phyloP scores from a whole-genome alignment of 345 rosid genomes.

The Corchorus capsularis region DNA sequence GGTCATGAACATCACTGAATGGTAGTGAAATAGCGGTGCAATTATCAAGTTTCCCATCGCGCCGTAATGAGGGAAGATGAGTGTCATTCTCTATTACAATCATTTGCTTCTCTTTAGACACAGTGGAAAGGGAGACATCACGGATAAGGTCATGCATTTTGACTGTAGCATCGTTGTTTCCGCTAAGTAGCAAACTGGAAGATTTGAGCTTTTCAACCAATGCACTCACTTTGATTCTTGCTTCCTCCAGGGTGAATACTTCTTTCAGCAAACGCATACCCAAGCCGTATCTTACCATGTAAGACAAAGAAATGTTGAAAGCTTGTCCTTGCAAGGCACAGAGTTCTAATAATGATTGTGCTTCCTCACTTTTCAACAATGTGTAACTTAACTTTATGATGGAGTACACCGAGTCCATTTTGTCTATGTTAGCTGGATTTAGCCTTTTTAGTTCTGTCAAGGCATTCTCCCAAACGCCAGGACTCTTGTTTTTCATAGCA shows the following conservation, averaged over 20 bases:
- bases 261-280: neutral
- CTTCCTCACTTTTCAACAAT: neutral
- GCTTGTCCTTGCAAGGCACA: neutral
- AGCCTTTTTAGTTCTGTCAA: neutral
- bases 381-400: neutral
- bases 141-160: conserved; percentile 34
- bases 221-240: conserved; percentile 4
- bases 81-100: neutral
- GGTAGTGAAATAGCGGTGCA: neutral
- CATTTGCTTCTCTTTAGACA: conserved; percentile 10
- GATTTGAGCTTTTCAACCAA: conserved; percentile 22
- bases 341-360: neutral
- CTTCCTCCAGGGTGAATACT: neutral
- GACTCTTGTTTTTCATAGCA: neutral
- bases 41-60: neutral
- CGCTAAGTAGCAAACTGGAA: conserved; percentile 17
- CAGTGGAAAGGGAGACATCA: conserved; percentile 13
- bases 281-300: neutral
- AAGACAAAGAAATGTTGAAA: neutral
- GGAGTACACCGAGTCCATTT: neutral
- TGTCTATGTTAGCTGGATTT: neutral
- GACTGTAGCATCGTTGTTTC: neutral
- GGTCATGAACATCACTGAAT: neutral
- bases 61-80: no score
- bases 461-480: conserved; percentile 10